phyloP scores from a whole-genome alignment of 2,329 filamentous ascomycete species.

The Graphiopsis chlorocephala region DNA sequence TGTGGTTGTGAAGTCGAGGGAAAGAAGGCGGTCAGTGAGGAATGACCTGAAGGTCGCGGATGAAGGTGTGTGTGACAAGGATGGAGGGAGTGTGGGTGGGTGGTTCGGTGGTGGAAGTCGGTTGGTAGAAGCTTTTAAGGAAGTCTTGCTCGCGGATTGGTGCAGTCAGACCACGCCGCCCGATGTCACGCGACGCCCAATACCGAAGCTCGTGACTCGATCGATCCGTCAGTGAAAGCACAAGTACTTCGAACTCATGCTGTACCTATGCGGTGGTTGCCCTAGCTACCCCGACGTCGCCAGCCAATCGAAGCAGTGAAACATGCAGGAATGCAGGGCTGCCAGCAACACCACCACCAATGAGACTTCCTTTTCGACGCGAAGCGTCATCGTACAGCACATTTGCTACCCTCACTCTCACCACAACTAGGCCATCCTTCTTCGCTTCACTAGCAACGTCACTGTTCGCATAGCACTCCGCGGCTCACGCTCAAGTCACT shows the following conservation, averaged over 20 bases:
- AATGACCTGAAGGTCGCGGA: background rate
- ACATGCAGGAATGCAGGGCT: constrained; percentile 1
- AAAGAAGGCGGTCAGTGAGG: background rate
- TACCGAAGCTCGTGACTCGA: background rate
- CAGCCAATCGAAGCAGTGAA: background rate
- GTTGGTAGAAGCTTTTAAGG: background rate
- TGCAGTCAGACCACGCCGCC: background rate
- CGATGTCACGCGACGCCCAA: background rate
- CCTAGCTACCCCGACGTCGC: constrained; percentile 1
- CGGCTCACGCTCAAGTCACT: background rate
- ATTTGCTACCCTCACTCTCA: background rate
- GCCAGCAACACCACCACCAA: background rate
- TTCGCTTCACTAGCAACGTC: background rate
- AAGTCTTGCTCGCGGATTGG: background rate
- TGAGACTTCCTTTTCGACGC: background rate
- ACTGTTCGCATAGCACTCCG: background rate
- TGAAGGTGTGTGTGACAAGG: background rate
- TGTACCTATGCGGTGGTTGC: background rate
- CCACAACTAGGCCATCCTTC: background rate
- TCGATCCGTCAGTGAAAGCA: background rate
- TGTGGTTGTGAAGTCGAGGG: background rate
- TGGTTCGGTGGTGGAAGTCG: background rate
- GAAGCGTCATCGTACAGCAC: background rate
- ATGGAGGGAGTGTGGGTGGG: background rate
- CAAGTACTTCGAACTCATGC: background rate